phyloP scores from a whole-genome alignment of 352 stramenopile species.

The Pseudoperonospora humuli region DNA sequence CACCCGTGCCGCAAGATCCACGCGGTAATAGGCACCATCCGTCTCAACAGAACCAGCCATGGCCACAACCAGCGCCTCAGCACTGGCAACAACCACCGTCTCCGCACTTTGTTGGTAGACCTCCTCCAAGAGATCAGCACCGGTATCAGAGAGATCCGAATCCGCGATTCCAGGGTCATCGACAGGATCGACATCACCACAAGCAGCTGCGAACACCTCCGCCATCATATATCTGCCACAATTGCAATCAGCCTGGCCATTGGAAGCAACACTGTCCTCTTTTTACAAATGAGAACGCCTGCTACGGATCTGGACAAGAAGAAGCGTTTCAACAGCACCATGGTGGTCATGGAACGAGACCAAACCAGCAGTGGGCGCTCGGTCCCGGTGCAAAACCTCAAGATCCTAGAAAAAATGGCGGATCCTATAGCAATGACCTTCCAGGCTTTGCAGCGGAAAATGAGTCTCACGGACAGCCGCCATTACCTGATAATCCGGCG shows the following conservation, averaged over 20 bases:
- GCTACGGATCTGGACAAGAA: constrained; percentile 5
- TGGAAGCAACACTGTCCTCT: constrained; percentile 75
- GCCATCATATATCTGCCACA: constrained; percentile 65
- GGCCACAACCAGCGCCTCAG: constrained; percentile 5
- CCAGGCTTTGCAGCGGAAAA: constrained; percentile 3
- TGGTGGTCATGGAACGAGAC: neutral
- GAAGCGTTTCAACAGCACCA: constrained; percentile 6
- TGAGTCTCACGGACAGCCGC: constrained; percentile 4
- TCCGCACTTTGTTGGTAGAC: constrained; percentile 7
- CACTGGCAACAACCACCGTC: too few species aligned
- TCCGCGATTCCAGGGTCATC: constrained; percentile 17
- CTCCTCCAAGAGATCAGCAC: constrained; percentile 7
- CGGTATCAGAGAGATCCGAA: constrained; percentile 21
- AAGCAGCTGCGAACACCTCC: constrained; percentile 36
- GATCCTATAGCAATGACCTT: neutral
- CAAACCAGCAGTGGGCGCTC: constrained; percentile 8
- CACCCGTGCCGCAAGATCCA: constrained; percentile 3
- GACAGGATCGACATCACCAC: constrained; percentile 15
- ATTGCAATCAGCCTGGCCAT: constrained; percentile 64
- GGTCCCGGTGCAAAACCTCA: constrained; percentile 9
- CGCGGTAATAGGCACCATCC: constrained; percentile 11
- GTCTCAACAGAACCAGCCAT: constrained; percentile 12
- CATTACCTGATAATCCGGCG: constrained; percentile 10
- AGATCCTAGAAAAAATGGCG: constrained; percentile 15
- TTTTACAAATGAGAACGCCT: constrained; percentile 16